Evolutionary conservation across 2,329 filamentous ascomycete species (phyloP).

Genomic region (Mycosphaerella sp.): DNA sequence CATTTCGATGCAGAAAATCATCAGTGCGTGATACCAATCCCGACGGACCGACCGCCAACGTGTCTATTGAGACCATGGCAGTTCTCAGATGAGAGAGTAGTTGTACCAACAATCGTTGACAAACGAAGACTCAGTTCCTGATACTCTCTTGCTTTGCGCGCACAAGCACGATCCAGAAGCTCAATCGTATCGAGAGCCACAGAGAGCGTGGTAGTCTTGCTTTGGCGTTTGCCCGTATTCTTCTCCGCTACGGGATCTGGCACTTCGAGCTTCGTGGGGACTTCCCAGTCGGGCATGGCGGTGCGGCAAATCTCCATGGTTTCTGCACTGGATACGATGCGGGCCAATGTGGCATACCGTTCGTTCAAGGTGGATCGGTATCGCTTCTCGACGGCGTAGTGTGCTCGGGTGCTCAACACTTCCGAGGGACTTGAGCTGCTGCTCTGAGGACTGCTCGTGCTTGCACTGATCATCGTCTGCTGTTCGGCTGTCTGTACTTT

Average conservation of each 20-base stretch:
- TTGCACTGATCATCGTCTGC: neutral
- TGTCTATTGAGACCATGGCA: too few relatives aligned
- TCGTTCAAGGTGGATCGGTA: slow-evolving; percentile 19
- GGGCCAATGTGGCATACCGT: slow-evolving; percentile 18
- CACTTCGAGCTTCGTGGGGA: slow-evolving; percentile 17
- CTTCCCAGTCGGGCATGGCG: slow-evolving; percentile 14
- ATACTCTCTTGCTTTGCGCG: slow-evolving; percentile 14
- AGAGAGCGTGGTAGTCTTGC: slow-evolving; percentile 20
- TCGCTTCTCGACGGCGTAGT: slow-evolving; percentile 37
- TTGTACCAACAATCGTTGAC: slow-evolving; percentile 1
- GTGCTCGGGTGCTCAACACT: slow-evolving; percentile 23
- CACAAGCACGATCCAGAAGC: slow-evolving; percentile 14
- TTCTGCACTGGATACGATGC: slow-evolving; percentile 15
- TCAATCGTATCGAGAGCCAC: slow-evolving; percentile 19
- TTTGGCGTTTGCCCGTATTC: slow-evolving; percentile 16
- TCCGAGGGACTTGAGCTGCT: slow-evolving; percentile 2
- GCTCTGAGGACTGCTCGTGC: slow-evolving; percentile 6
- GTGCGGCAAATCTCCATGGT: slow-evolving; percentile 18
- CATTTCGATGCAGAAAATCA: too few relatives aligned
- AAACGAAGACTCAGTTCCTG: slow-evolving; percentile 7
- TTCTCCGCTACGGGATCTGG: slow-evolving; percentile 12
- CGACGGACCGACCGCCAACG: too few relatives aligned
- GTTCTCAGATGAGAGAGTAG: too few relatives aligned
- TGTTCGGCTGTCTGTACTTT: neutral
- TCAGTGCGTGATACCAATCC: too few relatives aligned